Conservation (phyloP, 345 rosid species). For the Heritiera littoralis region DNA sequence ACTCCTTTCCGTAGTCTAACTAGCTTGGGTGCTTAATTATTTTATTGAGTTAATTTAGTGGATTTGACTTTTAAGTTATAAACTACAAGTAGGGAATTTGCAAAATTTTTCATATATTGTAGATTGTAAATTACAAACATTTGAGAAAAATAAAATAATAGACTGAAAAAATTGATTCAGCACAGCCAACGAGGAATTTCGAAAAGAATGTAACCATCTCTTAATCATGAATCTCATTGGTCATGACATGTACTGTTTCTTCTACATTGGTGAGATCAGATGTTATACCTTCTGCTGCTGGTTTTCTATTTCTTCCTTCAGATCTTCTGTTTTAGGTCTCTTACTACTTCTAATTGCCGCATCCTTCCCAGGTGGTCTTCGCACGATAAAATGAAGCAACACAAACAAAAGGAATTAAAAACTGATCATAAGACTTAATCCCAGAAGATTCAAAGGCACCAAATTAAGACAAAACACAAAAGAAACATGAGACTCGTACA, state of each 20-base stretch:
- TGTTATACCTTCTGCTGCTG: not conserved
- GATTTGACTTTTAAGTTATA: too few species aligned
- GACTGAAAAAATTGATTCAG: too few species aligned
- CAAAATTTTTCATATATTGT: not conserved
- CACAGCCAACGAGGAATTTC: too few species aligned
- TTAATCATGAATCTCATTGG: not conserved
- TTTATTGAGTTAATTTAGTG: too few species aligned
- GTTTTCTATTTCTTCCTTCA: not conserved
- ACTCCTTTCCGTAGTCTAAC: too few species aligned
- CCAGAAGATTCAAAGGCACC: not conserved
- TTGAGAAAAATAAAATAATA: too few species aligned
- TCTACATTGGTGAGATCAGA: not conserved
- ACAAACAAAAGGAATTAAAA: not conserved
- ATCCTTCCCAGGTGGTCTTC: conserved; percentile 16
- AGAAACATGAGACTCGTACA: not conserved
- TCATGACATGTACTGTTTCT: not conserved
- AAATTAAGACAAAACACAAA: not conserved
- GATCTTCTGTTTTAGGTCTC: not conserved
- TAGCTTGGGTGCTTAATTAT: too few species aligned
- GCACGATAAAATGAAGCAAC: not conserved
- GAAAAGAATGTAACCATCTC: not conserved
- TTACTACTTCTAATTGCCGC: not conserved
- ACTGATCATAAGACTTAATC: not conserved
- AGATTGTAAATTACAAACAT: not conserved
- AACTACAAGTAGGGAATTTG: not conserved